A percentile compares a stretch with the other conserved stretches of the same genome.
Conservation (phyloP, 2,329 filamentous ascomycete species). For the Botrytis galanthina region DNA sequence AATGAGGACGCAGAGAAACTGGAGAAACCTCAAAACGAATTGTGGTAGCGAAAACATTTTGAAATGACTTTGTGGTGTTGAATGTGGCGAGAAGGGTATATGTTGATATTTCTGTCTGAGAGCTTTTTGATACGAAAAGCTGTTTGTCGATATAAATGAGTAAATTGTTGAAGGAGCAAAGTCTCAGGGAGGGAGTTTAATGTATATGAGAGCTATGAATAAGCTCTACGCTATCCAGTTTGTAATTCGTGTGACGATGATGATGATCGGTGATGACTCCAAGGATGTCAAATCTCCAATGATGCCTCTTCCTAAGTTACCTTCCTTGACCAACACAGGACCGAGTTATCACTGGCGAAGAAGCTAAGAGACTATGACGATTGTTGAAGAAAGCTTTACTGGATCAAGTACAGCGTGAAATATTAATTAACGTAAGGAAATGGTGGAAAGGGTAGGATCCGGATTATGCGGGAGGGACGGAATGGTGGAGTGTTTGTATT, state of each 20-base stretch:
- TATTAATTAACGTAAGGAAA: neutral
- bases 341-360: neutral
- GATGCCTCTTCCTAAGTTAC: neutral
- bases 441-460: neutral
- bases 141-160: neutral
- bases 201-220: neutral
- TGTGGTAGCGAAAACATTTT: constrained; percentile 31
- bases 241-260: constrained; percentile 3
- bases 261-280: constrained; percentile 3
- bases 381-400: neutral
- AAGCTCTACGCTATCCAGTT: constrained; percentile 7
- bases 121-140: neutral
- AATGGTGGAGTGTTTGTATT: neutral
- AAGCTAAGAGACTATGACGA: neutral
- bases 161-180: too few relatives aligned
- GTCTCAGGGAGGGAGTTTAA: neutral
- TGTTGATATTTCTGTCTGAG: too few relatives aligned
- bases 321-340: neutral
- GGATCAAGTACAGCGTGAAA: neutral
- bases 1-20: constrained; percentile 37
- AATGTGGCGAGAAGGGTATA: neutral
- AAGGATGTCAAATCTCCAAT: neutral
- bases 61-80: neutral
- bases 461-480: neutral
- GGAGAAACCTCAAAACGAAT: constrained; percentile 29